These are phyloP conservation scores for Lumnitzera racemosa DNA, from an alignment of 345 rosid genomes.

Conservation along the genomic window DNA sequence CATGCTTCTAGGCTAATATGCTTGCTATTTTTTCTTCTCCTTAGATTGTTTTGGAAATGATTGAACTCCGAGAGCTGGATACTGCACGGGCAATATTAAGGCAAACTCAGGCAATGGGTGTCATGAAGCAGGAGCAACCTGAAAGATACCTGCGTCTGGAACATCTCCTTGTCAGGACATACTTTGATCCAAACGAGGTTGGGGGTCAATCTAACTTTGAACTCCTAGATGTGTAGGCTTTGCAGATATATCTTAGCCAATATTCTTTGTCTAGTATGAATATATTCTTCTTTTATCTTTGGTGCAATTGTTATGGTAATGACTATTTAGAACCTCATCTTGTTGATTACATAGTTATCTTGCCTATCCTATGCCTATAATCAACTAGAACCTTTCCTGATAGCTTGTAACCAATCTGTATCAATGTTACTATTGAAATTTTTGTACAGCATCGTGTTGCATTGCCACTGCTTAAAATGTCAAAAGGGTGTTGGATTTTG, in stretches of 20 bases:
- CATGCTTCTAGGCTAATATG: background rate
- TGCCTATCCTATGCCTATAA: no score
- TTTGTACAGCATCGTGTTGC: no score
- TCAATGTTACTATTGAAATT: no score
- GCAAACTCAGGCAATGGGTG: conserved; percentile 99
- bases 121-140: conserved; percentile 99
- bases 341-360: no score
- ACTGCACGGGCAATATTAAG: conserved; percentile 92
- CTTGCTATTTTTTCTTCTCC: conserved; percentile 13
- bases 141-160: conserved; percentile 91
- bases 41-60: conserved; percentile 94
- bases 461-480: no score
- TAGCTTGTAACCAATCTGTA: no score
- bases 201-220: conserved; percentile 6
- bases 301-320: no score
- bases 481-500: no score
- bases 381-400: no score
- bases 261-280: no score
- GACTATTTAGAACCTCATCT: no score
- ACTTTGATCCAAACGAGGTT: conserved; percentile 96
- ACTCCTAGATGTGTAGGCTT: background rate
- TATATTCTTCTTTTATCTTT: no score
- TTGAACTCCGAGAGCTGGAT: conserved; percentile 89
- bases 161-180: conserved; percentile 91
- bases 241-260: background rate